These are phyloP conservation scores for Stephania yunnanensis DNA, from an alignment of 164 flowering plant species.

Conservation along the genomic window DNA sequence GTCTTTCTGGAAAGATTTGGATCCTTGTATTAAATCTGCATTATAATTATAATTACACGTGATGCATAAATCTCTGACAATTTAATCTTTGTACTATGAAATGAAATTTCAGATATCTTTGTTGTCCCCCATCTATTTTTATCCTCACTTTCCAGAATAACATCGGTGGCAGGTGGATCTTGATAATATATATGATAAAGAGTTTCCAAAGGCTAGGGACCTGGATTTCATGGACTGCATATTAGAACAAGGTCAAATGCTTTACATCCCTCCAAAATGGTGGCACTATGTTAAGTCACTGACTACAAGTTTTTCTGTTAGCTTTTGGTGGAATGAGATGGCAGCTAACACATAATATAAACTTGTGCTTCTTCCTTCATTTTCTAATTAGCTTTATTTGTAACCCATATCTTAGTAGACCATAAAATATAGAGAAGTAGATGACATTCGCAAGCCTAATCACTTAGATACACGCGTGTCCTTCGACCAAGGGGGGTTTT, in stretches of 20 bases:
- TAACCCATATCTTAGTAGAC: neutral
- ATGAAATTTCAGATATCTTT: neutral
- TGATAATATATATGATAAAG: conserved; percentile 54
- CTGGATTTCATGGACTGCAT: conserved; percentile 84
- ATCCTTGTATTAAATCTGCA: too few species aligned
- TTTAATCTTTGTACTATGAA: neutral
- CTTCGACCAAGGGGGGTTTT: neutral
- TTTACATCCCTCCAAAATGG: conserved; percentile 96
- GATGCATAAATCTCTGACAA: neutral
- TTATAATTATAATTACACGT: neutral
- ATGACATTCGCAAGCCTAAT: neutral
- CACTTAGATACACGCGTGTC: neutral
- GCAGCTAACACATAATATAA: conserved; percentile 19
- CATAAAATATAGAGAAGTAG: neutral
- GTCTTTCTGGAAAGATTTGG: neutral
- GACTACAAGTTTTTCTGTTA: conserved; percentile 77
- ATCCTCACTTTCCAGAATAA: neutral
- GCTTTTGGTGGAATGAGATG: conserved; percentile 82
- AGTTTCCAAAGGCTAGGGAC: conserved; percentile 48
- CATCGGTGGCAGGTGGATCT: conserved; percentile 65
- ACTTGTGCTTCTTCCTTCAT: neutral
- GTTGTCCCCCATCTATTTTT: neutral
- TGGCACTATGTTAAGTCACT: conserved; percentile 97
- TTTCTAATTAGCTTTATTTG: neutral
- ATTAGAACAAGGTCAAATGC: conserved; percentile 93